Evolutionary conservation across 2,329 filamentous ascomycete species (phyloP), one percentile per base, ranked within the genome.

Genomic region (Fusarium pininemorale): DNA sequence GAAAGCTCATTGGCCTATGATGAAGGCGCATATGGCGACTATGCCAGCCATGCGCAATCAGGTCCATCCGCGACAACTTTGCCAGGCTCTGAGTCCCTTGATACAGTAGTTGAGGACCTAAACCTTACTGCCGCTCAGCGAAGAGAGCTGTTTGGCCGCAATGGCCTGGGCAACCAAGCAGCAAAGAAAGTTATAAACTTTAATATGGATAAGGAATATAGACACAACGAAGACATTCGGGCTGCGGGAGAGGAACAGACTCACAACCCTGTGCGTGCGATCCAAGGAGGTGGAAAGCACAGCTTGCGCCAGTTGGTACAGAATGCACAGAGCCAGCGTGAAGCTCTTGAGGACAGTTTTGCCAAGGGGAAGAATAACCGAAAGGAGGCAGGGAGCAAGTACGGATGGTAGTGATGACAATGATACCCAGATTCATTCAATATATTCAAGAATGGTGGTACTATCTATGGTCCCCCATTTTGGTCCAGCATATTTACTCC

Each of bases 341-440:
- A 97, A 16, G 95, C 94, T 6, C 84, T 98, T 75, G 95, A 98
- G 83, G 96, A 98, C 79, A 95, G 94, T 80, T 98, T 98, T 85
- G 94, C 94, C 26, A 87, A 91, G 75, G 94, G 94, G 11, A 91
- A 90, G 84, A 90, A 88, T 77, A 96, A 95, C 79, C 91, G 94
- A 82, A 92, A 90, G 77, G 95, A 98, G 81, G 94, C 94, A 26
- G 93, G 93, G 8, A 91, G 90, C 66, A 90, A 90, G 77, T 98
- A 98, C 84, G 95, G 95, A 10, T 98, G 94, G 94, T 85, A 63
- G 75, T 84, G 60, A 74, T 84, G 60, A 72, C 45, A 50, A 73
- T 72, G 77, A 78, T 78, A 78, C 77, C 77, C 77, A 64, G 28
- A 32, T 38, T 68, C 55, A 62, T 59, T 37, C 54, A 64, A 59